Base-by-base conservation (phyloP, 108 stramenopile genomes). In the Skeletonema marinoi region DNA sequence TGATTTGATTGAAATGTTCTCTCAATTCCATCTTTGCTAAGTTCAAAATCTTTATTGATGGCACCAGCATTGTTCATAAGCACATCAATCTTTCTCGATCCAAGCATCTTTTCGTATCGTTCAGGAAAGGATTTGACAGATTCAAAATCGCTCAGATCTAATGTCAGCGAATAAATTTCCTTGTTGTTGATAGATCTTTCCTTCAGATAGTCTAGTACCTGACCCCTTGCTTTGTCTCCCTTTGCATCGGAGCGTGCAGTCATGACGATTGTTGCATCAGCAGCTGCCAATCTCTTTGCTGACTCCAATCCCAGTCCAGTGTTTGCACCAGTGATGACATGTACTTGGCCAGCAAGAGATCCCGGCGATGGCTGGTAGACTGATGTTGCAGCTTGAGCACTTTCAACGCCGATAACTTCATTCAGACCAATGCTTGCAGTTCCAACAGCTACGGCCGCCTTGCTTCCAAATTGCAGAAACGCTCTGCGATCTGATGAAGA, bases 21-120 rank as follows among this genome's bases (percentile, higher is more conserved):
- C 72, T 86, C 85, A 60, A 78, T 78, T 14, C 85, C 85, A 46
- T 85, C 85, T 25, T 67, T 25, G 14, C 74, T 75, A 13, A 66
- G 4, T 33, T 32, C 56, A 21, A 33, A 17, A 21, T 38, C 32
- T 13, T 78, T 78, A 13, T 76, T 54, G 56, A 59, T 59, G 3
- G 78, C 66, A 10, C 85, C 85, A 6, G 85, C 85, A 60, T 86
- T 86, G 58, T 86, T 82, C 36, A 86, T 39, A 10, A 85, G 70
- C 21, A 81, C 71, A 62, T 81, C 84, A 29, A 81, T 33, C 32
- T 64, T 48, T 25, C 67, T 25, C 2, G 77, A 74, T 25, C 54
- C 54, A 56, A 56, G 54, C 21, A 56, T 56, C 54, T 56, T 56
- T 25, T 56, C 54, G 6, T 25, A 83, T 25, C 67, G 51, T 44